Conservation (phyloP, 192 early-diverging fungal species). For the Entomortierella beljakovae region DNA sequence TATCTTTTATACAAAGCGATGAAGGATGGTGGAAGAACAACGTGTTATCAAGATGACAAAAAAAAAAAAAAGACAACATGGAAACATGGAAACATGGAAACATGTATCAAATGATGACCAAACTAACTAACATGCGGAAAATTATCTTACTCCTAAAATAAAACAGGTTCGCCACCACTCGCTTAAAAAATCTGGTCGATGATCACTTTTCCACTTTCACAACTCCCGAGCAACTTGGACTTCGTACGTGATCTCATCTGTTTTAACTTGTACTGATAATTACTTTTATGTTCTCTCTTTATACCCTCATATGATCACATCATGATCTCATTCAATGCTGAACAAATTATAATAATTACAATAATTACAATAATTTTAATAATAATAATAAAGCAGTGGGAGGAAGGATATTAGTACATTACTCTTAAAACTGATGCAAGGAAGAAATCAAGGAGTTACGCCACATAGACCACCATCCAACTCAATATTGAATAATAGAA, state of each 20-base stretch:
- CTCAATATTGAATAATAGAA: background rate
- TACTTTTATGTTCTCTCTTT: too few relatives aligned
- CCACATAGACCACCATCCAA: background rate
- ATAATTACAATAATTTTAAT: too few relatives aligned
- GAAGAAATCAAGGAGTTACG: background rate
- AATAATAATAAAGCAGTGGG: too few relatives aligned
- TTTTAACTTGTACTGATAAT: background rate
- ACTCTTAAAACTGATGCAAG: background rate
- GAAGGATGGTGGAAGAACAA: constrained; percentile 3
- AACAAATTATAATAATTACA: too few relatives aligned
- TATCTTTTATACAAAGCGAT: background rate
- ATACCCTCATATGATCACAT: too few relatives aligned
- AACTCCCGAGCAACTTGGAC: constrained; percentile 59
- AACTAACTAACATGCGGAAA: constrained; percentile 4
- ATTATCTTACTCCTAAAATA: background rate
- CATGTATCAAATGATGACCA: background rate
- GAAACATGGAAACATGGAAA: too few relatives aligned
- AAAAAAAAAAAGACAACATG: background rate
- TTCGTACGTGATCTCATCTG: constrained; percentile 57
- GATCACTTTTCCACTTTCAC: constrained; percentile 69
- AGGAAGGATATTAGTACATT: too few relatives aligned
- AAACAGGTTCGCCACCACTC: constrained; percentile 64
- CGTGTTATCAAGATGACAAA: background rate
- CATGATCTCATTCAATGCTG: too few relatives aligned
- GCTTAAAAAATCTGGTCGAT: constrained; percentile 67